A percentile compares a stretch with the other conserved stretches of the same genome.
These are phyloP conservation scores for Fusarium tupiense DNA, from an alignment of 2,329 filamentous ascomycete genomes.

Conservation along the genomic window DNA sequence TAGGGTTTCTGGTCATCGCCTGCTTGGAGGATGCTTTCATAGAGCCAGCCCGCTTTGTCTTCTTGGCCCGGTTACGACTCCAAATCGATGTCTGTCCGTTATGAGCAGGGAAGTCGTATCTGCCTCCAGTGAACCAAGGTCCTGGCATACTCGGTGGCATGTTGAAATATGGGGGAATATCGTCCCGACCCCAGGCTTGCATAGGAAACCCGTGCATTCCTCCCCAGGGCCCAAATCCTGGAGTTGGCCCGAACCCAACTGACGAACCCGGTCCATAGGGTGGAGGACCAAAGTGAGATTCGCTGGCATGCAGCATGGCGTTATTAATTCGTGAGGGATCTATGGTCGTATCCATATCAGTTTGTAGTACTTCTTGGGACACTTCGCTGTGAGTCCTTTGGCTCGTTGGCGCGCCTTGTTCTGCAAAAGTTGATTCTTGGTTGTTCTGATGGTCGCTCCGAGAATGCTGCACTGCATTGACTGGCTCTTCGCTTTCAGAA, in stretches of 20 bases:
- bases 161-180: constrained; percentile 34
- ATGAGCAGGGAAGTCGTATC: constrained; percentile 48
- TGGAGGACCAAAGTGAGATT: not conserved
- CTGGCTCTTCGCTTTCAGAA: constrained; percentile 27
- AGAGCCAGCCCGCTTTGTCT: constrained; percentile 30
- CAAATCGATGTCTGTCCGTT: constrained; percentile 48
- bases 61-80: constrained; percentile 37
- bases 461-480: constrained; percentile 18
- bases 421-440: not conserved
- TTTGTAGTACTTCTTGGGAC: not conserved
- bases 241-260: not conserved
- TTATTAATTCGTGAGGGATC: not conserved
- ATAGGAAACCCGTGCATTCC: constrained; percentile 22
- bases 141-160: constrained; percentile 24
- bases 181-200: constrained; percentile 30
- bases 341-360: not conserved
- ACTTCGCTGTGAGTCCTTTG: not conserved
- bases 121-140: constrained; percentile 32
- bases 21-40: constrained; percentile 28
- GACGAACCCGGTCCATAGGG: not conserved
- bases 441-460: not conserved
- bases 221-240: constrained; percentile 21
- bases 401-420: not conserved
- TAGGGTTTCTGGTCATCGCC: not conserved
- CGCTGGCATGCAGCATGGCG: not conserved